These are phyloP conservation scores for Pichia norvegensis DNA, from an alignment of 1,139 yeast species.

Conservation along the genomic window DNA sequence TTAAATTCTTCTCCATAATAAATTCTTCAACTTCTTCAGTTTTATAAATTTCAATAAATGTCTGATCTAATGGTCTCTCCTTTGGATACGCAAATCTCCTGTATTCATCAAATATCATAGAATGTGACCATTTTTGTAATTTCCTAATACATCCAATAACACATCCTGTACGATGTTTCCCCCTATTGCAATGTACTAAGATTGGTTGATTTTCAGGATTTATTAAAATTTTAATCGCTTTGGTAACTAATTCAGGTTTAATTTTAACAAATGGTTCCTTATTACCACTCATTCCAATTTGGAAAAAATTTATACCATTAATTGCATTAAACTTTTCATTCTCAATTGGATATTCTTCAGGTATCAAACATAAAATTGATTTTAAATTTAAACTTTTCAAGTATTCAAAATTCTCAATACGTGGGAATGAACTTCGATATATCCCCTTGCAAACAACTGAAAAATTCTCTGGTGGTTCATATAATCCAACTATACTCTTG, in stretches of 20 bases:
- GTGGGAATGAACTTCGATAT: conserved; percentile 85
- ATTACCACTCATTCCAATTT: conserved; percentile 90
- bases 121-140: conserved; percentile 84
- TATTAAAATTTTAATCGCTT: conserved; percentile 72
- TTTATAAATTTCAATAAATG: conserved; percentile 83
- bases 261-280: conserved; percentile 91
- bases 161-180: conserved; percentile 96
- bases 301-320: conserved; percentile 63
- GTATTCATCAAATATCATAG: conserved; percentile 92
- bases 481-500: conserved; percentile 12
- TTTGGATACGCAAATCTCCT: conserved; percentile 91
- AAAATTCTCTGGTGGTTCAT: conserved; percentile 83
- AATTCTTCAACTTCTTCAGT: conserved; percentile 48
- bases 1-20: conserved; percentile 47
- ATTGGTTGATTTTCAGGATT: conserved; percentile 86
- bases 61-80: conserved; percentile 91
- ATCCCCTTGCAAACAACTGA: conserved; percentile 73
- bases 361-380: conserved; percentile 75
- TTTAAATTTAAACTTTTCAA: conserved; percentile 52
- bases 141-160: conserved; percentile 85
- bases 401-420: conserved; percentile 71
- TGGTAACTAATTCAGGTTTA: conserved; percentile 66
- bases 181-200: conserved; percentile 88
- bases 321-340: conserved; percentile 55
- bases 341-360: conserved; percentile 83